Base-by-base conservation (phyloP, 225 moss, liverwort and hornwort genomes). In the Sphagnum contortum region DNA sequence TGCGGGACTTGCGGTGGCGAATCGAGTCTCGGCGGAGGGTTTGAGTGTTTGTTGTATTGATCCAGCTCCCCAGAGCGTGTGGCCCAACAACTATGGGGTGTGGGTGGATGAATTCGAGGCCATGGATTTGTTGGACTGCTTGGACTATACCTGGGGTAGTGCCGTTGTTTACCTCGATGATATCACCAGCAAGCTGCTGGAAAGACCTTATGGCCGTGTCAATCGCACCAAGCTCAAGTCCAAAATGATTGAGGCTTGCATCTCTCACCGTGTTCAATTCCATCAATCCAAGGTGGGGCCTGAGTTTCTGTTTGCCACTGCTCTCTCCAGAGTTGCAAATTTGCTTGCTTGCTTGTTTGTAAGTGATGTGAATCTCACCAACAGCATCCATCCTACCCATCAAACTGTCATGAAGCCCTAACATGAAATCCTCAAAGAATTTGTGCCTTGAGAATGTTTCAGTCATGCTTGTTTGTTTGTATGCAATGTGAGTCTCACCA, bases 101-200 rank as follows among this genome's bases (percentile, higher is more conserved):
- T 93, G 98, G 98, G 98, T 98, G 50, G 98, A 98, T 53, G 98
- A 98, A 77, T 98, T 98, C 48, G 93, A 98, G 75, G 93, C 89
- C 47, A 79, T 98, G 61, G 93, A 84, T 50, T 79, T 98, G 45
- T 57, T 98, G 66, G 98, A 98, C 73, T 98, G 98, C 76, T 76
- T 98, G 69, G 98, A 98, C 68, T 85, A 98, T 53, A 98, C 98
- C 2, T 98, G 98, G 98, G 81, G 82, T 3, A 91, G 98, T 49
- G 98, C 98, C 0, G 84, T 93, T 3, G 98, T 98, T 6, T 86
- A 79, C 64, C 70, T 98, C 14, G 98, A 98, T 63, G 98, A 98
- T 48, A 53, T 29, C 0, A 70, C 4, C 2, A 73, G 74, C 68
- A 98, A 91, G 73, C 83, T 80, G 4, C 61, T 98, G 59, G 91